Conservation (phyloP, 2,329 filamentous ascomycete genomes). For the Exophiala sp. region DNA sequence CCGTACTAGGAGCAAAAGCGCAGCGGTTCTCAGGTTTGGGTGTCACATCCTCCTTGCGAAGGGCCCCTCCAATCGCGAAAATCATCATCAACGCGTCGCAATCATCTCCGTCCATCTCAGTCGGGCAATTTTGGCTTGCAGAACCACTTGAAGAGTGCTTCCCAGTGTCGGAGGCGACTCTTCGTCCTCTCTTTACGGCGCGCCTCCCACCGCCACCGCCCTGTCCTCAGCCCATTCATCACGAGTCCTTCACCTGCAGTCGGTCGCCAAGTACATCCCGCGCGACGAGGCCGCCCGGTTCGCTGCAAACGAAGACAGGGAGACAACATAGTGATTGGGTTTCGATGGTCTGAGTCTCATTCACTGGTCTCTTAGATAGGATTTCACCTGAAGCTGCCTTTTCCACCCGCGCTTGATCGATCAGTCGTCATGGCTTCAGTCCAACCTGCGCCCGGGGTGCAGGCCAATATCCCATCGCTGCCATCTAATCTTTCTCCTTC, state of each 20-base stretch:
- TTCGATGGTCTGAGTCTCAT: conserved; percentile 13
- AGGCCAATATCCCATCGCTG: conserved; percentile 58
- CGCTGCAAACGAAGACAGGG: conserved; percentile 5
- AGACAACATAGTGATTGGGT: background rate
- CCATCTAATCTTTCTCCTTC: conserved; percentile 66
- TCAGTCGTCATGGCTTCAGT: conserved; percentile 66
- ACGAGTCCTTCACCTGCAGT: conserved; percentile 14
- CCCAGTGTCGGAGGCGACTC: conserved; percentile 17
- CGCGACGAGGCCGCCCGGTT: conserved; percentile 17
- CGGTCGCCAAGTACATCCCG: conserved; percentile 34
- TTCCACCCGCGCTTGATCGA: conserved; percentile 7
- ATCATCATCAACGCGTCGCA: conserved; percentile 28
- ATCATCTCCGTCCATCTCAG: conserved; percentile 24
- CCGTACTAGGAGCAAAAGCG: background rate
- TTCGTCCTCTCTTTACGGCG: conserved; percentile 25
- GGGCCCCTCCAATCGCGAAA: conserved; percentile 17
- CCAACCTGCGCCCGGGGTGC: conserved; percentile 63
- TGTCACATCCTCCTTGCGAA: conserved; percentile 3
- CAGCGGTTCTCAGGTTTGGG: background rate
- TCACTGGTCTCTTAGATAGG: conserved; percentile 11
- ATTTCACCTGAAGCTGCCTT: conserved; percentile 4
- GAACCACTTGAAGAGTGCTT: conserved; percentile 20
- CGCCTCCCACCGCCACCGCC: conserved; percentile 14
- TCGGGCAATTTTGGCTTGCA: conserved; percentile 11
- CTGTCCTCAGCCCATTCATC: conserved; percentile 12